A percentile compares a stretch with the other conserved stretches of the same genome.
phyloP scores from a whole-genome alignment of 108 stramenopile species.

The Skeletonema marinoi region DNA sequence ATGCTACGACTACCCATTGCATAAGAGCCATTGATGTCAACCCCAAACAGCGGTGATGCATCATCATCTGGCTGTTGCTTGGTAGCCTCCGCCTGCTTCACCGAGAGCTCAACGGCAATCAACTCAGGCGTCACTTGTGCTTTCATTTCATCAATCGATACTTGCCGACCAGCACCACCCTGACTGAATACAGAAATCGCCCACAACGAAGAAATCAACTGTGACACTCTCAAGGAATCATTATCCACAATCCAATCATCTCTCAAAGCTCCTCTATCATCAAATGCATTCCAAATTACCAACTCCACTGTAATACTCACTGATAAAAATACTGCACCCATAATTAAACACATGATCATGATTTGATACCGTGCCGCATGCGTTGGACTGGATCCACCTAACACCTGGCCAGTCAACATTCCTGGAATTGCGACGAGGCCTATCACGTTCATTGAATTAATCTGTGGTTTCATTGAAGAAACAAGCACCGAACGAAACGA shows the following conservation, averaged over 20 bases:
- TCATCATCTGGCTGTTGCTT: not conserved
- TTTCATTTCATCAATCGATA: not conserved
- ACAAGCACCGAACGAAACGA: slow-evolving; percentile 21
- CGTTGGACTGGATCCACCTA: slow-evolving; percentile 69
- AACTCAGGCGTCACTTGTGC: not conserved
- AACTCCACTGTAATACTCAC: slow-evolving; percentile 6
- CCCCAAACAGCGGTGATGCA: not conserved
- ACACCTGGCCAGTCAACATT: slow-evolving; percentile 92
- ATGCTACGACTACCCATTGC: slow-evolving; percentile 19
- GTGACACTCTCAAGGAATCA: slow-evolving; percentile 18
- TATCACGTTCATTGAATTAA: slow-evolving; percentile 79
- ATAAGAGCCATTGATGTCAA: slow-evolving; percentile 17
- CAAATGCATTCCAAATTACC: slow-evolving; percentile 17
- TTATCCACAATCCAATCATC: slow-evolving; percentile 18
- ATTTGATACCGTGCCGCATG: slow-evolving; percentile 89
- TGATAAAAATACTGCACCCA: slow-evolving; percentile 28
- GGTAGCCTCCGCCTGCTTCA: not conserved
- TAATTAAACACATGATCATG: slow-evolving; percentile 80
- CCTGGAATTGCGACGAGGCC: slow-evolving; percentile 84
- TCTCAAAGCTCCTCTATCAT: slow-evolving; percentile 21
- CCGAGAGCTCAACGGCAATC: not conserved
- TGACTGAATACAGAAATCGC: not conserved
- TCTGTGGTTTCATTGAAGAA: slow-evolving; percentile 59
- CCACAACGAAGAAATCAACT: slow-evolving; percentile 5
- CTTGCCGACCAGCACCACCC: not conserved